Evolutionary conservation across 257 asterid species (phyloP).

Genomic region (Petunia secreta): DNA sequence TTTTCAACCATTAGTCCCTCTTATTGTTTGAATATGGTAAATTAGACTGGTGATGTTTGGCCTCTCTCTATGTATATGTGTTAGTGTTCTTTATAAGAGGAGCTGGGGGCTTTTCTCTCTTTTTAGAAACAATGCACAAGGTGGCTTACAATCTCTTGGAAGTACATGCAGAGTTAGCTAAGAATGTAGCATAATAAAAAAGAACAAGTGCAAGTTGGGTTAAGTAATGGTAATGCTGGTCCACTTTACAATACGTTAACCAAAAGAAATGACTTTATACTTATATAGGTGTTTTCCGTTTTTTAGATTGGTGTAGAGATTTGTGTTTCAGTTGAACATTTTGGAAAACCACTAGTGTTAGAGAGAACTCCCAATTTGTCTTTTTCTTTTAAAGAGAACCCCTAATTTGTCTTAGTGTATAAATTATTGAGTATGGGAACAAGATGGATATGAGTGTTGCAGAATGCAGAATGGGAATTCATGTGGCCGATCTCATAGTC

Average conservation of each 20-base stretch:
- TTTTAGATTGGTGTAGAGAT: not conserved
- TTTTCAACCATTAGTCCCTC: not conserved
- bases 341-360: not conserved
- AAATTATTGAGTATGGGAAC: not conserved
- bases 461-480: constrained; percentile 16
- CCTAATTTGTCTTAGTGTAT: not conserved
- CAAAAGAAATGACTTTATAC: not conserved
- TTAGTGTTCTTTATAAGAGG: not conserved
- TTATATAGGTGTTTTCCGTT: not conserved
- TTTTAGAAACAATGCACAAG: not conserved
- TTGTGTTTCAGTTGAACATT: not conserved
- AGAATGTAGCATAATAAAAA: not conserved
- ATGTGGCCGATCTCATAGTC: not conserved
- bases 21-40: not conserved
- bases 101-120: not conserved
- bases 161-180: not conserved
- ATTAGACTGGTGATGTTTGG: not conserved
- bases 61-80: not conserved
- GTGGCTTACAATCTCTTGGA: not conserved
- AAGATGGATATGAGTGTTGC: not conserved
- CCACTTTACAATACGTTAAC: not conserved
- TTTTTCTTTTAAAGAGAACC: not conserved
- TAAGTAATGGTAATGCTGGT: not conserved
- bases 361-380: not conserved
- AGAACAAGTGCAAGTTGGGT: not conserved